Evolutionary conservation across 169 alveolate genomes (phyloP), one percentile per base, ranked within the genome.

Genomic region (Plasmodium falciparum): DNA sequence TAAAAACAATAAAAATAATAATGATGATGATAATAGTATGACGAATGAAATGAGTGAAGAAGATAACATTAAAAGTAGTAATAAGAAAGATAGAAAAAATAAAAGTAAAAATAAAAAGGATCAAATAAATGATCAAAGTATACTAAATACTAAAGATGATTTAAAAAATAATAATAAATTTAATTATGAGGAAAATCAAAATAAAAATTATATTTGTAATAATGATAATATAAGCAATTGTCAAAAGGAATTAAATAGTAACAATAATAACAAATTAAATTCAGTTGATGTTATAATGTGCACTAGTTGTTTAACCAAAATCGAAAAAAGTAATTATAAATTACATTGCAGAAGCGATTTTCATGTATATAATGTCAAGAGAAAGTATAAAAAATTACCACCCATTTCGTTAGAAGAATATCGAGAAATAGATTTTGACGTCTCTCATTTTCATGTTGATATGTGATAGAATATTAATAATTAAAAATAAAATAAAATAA

Each of bases 341-440:
- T 22, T 69, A n/a, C 98, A 95, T 70, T 95, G 93, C 70, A 95
- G 95, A 45, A 91, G 96, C 15, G 96, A 95, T 22, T 92, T 93
- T 76, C 98, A 95, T 67, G 95, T 95, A 17, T 83, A 95, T 56
- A 95, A 95, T 86, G 92, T 92, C 39, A 95, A 95, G 71, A 78
- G 97, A 72, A 88, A 88, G 56, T 93, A 93, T 61, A 93, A 95
- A 73, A 94, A 91, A 54, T 86, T 95, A 89, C 83, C 94, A 24
- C 97, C 97, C 0, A 80, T 95, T 58, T 66, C 96, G 1, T 93
- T 93, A 62, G 95, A 95, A 56, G 97, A 95, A 69, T 95, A 73
- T 88, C 70, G 58, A 33, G 93, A 76, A 63, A 75, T 92, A 29
- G 93, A 88, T 50, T 52, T 92, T 49, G 90, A 90, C 49, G 89